phyloP scores from a whole-genome alignment of 306 rosid species.

The Quercus engelmannii region DNA sequence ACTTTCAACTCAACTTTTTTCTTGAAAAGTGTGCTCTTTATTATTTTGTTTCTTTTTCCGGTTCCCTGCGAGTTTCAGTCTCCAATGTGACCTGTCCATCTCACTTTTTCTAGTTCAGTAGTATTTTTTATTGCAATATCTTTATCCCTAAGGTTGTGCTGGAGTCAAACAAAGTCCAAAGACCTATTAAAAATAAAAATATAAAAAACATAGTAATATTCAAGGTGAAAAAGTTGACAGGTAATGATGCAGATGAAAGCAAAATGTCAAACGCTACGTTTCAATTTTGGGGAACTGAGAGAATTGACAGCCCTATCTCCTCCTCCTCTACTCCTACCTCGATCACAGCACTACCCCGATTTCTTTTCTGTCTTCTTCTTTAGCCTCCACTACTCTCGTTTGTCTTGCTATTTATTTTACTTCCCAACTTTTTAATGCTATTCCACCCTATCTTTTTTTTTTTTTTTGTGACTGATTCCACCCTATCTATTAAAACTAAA shows the following conservation, averaged over 20 bases:
- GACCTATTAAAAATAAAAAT: background rate
- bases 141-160: background rate
- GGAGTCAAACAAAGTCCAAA: conserved; percentile 27
- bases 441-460: background rate
- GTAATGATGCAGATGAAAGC: conserved; percentile 63
- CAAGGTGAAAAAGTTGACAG: conserved; percentile 52
- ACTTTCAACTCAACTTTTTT: background rate
- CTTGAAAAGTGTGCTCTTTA: conserved; percentile 23
- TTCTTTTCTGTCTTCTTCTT: background rate
- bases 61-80: background rate
- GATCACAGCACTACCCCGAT: conserved; percentile 20
- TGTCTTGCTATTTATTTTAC: background rate
- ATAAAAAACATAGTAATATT: background rate
- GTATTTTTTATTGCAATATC: background rate
- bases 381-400: background rate
- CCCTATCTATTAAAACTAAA: background rate
- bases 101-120: background rate
- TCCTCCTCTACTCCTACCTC: conserved; percentile 33
- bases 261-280: conserved; percentile 88
- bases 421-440: background rate
- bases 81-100: background rate
- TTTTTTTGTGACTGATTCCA: too few relatives aligned
- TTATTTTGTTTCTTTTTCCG: background rate
- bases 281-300: conserved; percentile 45
- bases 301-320: conserved; percentile 53